Evolutionary conservation across 352 stramenopile genomes (phyloP), one percentile per base, ranked within the genome.

Genomic region (Thraustotheca clavata): DNA sequence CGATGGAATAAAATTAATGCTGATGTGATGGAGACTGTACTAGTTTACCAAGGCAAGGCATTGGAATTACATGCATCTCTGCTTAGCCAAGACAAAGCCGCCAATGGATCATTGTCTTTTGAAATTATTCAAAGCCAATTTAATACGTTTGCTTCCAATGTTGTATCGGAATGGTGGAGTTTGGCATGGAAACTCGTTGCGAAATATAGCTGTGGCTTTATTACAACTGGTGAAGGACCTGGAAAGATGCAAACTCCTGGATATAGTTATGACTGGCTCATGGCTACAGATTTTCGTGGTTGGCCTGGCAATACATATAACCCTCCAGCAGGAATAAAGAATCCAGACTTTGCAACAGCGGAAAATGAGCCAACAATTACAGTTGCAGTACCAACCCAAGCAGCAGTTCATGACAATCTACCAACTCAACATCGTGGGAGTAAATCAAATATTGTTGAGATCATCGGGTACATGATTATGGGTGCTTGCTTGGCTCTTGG

Each of bases 171-270:
- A 27, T 88, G 81, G 81, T 89, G 81, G 81, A 20, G 70, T 14
- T 68, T 89, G 1, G 79, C 77, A 8, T 91, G 81, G 81, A 75
- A 54, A 24, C 60, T 91, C 12, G 70, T 89, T 8, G 76, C 75
- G 47, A 91, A 89, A 63, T 91, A 81, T 65, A 88, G 77, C 55
- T 72, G 87, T 34, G 82, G 82, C 35, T 88, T 85, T 69, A 69
- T 86, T 59, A 87, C 78, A 18, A 88, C 76, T 8, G 80, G 82
- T 26, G 82, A 91, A 52, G 60, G 43, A n/a, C 63, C 75, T 0
- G 57, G 60, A 3, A 55, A 86, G 14, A 77, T 80, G 70, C 29
- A 72, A 4, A 73, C 73, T 26, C 77, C 76, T 4, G 82, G 82
- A 31, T 91, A 91, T 46, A 79, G 77, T 2, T 68, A 72, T 12